Percentiles rank a stretch among this genome's conserved stretches.
These are phyloP conservation scores for Aspergillus ostianus DNA, from an alignment of 495 filamentous ascomycete genomes.

Conservation along the genomic window DNA sequence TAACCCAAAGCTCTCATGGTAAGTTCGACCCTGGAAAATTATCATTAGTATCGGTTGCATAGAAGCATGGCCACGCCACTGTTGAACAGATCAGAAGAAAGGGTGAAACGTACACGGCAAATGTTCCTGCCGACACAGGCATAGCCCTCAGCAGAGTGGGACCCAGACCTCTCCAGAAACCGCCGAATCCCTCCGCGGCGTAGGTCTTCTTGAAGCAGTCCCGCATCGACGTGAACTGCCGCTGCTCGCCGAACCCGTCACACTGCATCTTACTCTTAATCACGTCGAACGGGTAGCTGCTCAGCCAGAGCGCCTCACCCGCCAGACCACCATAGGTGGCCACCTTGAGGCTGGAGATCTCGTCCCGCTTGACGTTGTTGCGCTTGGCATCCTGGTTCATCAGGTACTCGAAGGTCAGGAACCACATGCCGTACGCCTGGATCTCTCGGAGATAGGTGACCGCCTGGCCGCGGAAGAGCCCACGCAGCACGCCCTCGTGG, in stretches of 20 bases:
- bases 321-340: constrained; percentile 91
- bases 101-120: constrained; percentile 63
- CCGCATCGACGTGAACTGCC: constrained; percentile 75
- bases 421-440: constrained; percentile 95
- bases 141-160: constrained; percentile 95
- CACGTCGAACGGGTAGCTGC: constrained; percentile 93
- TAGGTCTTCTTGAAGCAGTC: constrained; percentile 89
- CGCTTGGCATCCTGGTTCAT: constrained; percentile 86
- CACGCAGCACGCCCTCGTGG: constrained; percentile 62
- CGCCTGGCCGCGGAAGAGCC: constrained; percentile 80
- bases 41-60: constrained; percentile 8
- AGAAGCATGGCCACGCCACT: neutral
- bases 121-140: constrained; percentile 96
- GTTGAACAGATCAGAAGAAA: neutral
- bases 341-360: constrained; percentile 80
- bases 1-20: constrained; percentile 48
- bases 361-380: constrained; percentile 68
- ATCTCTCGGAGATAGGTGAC: constrained; percentile 88
- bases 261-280: constrained; percentile 99
- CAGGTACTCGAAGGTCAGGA: constrained; percentile 89
- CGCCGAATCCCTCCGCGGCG: constrained; percentile 69
- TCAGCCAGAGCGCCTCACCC: constrained; percentile 89
- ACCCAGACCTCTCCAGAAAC: constrained; percentile 94
- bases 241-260: constrained; percentile 75
- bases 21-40: constrained; percentile 39